Evolutionary conservation across 352 stramenopile genomes (phyloP).

Genomic region (Pythium phragmiticola): DNA sequence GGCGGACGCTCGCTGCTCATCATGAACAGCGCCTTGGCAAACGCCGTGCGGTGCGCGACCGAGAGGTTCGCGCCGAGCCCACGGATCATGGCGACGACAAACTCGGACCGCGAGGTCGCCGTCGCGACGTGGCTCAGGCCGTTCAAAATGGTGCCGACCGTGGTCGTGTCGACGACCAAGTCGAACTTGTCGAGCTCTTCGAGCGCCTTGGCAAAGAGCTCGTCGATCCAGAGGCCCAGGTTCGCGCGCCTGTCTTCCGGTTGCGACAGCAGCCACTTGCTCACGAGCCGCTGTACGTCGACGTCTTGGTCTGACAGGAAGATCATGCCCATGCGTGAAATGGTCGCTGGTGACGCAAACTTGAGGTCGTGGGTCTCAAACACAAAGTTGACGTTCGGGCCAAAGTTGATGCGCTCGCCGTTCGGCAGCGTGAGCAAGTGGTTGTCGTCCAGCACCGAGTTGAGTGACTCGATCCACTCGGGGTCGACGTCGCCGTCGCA

Average conservation of each 20-base stretch:
- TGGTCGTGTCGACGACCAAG: constrained; percentile 90
- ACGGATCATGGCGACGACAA: constrained; percentile 90
- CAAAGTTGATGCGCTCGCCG: constrained; percentile 95
- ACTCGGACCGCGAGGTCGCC: constrained; percentile 76
- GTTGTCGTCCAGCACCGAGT: constrained; percentile 96
- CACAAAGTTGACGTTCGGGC: constrained; percentile 95
- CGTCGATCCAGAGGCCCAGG: constrained; percentile 89
- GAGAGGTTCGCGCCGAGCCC: constrained; percentile 92
- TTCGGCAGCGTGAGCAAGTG: constrained; percentile 95
- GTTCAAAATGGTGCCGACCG: constrained; percentile 93
- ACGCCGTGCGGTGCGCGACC: constrained; percentile 63
- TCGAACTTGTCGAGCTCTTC: constrained; percentile 88
- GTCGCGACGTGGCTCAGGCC: constrained; percentile 86
- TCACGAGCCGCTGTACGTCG: constrained; percentile 71
- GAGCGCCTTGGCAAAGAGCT: constrained; percentile 88
- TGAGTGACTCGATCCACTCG: constrained; percentile 96
- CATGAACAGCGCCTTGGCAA: constrained; percentile 91
- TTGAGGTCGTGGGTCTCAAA: constrained; percentile 96
- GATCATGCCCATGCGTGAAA: constrained; percentile 97
- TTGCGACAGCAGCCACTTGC: constrained; percentile 77
- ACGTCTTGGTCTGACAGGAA: constrained; percentile 94
- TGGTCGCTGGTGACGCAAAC: constrained; percentile 95
- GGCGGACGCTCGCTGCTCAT: constrained; percentile 90
- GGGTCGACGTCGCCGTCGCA: constrained; percentile 96
- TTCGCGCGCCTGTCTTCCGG: constrained; percentile 45